These are phyloP conservation scores for Xylaria sp. DNA, from an alignment of 2,329 filamentous ascomycete species.

Conservation along the genomic window DNA sequence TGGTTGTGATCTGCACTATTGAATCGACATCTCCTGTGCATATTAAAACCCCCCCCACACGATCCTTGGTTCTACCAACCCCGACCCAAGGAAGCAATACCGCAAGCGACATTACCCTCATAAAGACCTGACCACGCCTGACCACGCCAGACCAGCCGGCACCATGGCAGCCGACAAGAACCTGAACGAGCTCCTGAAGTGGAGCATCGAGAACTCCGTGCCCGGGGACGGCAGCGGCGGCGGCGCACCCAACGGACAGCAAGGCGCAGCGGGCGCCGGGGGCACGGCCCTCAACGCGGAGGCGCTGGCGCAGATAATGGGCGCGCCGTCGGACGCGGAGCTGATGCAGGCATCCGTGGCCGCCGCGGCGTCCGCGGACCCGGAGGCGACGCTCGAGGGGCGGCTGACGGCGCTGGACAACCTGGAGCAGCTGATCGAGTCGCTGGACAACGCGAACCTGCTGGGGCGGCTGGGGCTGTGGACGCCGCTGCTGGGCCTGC, in stretches of 20 bases:
- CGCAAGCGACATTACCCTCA: neutral
- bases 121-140: neutral
- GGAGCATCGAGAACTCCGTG: constrained; percentile 61
- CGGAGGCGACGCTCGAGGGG: constrained; percentile 70
- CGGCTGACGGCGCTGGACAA: constrained; percentile 90
- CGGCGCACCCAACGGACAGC: constrained; percentile 35
- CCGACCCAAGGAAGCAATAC: neutral
- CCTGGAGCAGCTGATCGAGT: constrained; percentile 89
- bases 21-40: neutral
- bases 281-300: constrained; percentile 62
- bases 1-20: too few species aligned
- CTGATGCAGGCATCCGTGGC: constrained; percentile 86
- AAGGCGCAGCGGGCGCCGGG: constrained; percentile 30
- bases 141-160: constrained; percentile 2
- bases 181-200: constrained; percentile 79
- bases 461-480: constrained; percentile 78
- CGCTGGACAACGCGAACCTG: constrained; percentile 96
- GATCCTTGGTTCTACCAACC: neutral
- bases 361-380: constrained; percentile 65
- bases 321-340: constrained; percentile 86
- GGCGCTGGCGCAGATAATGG: constrained; percentile 73
- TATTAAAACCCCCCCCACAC: too few species aligned
- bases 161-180: constrained; percentile 56
- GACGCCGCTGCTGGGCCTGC: constrained; percentile 73
- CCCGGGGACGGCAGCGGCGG: constrained; percentile 33